A percentile compares a stretch with the other conserved stretches of the same genome.
Conservation (phyloP, 75 land plant species). For the Pinus albicaulis region DNA sequence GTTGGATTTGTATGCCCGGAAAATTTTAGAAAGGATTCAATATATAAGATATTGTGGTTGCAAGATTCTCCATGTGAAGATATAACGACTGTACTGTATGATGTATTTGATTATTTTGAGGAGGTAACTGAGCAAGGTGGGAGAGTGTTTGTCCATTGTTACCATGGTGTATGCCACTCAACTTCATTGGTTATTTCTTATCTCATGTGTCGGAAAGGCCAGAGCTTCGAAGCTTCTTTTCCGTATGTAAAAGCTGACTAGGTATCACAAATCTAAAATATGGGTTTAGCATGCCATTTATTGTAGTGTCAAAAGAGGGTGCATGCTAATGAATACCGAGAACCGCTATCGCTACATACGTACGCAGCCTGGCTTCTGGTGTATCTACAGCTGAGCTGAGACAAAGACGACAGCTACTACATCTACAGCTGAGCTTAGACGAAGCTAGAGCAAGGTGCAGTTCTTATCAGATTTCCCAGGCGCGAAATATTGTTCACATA, state of each 20-base stretch:
- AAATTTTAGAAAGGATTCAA: slow-evolving; percentile 74
- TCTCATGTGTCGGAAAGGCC: slow-evolving; percentile 12
- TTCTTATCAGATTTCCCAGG: no score
- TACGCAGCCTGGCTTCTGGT: no score
- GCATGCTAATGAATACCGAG: slow-evolving; percentile 29
- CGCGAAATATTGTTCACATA: no score
- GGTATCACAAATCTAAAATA: slow-evolving; percentile 85
- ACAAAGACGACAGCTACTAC: no score
- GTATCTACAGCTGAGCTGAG: no score
- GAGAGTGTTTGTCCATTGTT: slow-evolving; percentile 81
- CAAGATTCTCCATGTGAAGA: no score
- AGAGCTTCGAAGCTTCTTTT: slow-evolving; percentile 90
- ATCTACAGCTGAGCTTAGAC: no score
- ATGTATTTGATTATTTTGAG: no score
- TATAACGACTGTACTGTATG: no score
- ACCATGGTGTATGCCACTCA: slow-evolving; percentile 89
- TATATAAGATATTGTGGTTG: neutral
- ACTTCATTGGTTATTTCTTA: slow-evolving; percentile 92
- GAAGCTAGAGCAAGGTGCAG: no score
- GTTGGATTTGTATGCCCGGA: slow-evolving; percentile 91
- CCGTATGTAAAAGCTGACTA: slow-evolving; percentile 75
- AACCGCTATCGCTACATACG: no score
- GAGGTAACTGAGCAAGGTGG: slow-evolving; percentile 73
- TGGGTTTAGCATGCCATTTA: slow-evolving; percentile 90
- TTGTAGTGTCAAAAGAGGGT: slow-evolving; percentile 87